A percentile compares a stretch with the other conserved stretches of the same genome.
Evolutionary conservation across 108 stramenopile species (phyloP).

Genomic region (Craspedostauros australis): DNA sequence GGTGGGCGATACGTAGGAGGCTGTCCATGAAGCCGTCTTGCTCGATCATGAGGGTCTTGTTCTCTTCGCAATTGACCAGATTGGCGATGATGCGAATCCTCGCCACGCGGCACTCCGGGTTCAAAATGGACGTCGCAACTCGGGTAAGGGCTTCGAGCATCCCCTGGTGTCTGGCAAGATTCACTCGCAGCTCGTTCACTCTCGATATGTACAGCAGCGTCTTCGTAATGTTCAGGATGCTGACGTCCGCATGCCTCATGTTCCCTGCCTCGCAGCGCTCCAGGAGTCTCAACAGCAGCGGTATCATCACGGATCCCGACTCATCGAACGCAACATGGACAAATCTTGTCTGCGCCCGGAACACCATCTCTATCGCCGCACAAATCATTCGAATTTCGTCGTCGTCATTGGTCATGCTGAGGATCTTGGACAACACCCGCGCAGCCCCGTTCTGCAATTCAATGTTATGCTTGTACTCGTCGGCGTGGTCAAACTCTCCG

Average conservation of each 20-base stretch:
- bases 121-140: slow-evolving; percentile 37
- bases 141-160: slow-evolving; percentile 52
- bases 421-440: slow-evolving; percentile 44
- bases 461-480: slow-evolving; percentile 53
- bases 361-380: slow-evolving; percentile 77
- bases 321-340: slow-evolving; percentile 57
- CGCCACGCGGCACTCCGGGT: slow-evolving; percentile 46
- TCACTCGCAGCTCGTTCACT: slow-evolving; percentile 46
- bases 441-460: slow-evolving; percentile 69
- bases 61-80: slow-evolving; percentile 70
- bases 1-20: slow-evolving; percentile 52
- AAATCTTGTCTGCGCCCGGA: slow-evolving; percentile 43
- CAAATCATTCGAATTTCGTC: slow-evolving; percentile 69
- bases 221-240: slow-evolving; percentile 53
- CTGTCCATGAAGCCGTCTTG: slow-evolving; percentile 43
- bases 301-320: slow-evolving; percentile 47
- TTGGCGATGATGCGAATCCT: slow-evolving; percentile 68
- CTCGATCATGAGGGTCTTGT: slow-evolving; percentile 57
- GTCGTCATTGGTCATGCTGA: slow-evolving; percentile 50
- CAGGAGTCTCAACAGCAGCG: slow-evolving; percentile 45
- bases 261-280: slow-evolving; percentile 51
- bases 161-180: slow-evolving; percentile 42
- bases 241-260: slow-evolving; percentile 44
- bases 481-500: slow-evolving; percentile 59
- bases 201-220: slow-evolving; percentile 58